Evolutionary conservation across 2,329 filamentous ascomycete genomes (phyloP), one percentile per base, ranked within the genome.

Genomic region (Periconia sp.): DNA sequence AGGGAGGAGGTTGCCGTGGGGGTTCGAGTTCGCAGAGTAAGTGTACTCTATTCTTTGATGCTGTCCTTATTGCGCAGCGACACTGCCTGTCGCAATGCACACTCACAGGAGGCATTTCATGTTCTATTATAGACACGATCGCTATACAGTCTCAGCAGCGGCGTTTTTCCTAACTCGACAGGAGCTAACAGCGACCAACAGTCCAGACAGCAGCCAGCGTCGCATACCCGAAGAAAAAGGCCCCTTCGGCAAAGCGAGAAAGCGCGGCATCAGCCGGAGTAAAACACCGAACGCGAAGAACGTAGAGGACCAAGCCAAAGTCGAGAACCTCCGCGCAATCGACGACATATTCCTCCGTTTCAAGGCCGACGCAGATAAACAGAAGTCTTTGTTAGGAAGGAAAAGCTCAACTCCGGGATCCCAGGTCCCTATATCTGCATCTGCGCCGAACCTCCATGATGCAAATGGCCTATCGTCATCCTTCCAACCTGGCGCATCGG

Each of bases 1-100:
- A 35, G 82, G 83, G 36, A 78, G 80, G 55, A 72, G 75, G 40
- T 62, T 86, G 36, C 83, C 83, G n/a, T 86, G 81, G 82, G 82
- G 74, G 12, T 82, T 82, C 63, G 78, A 84, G 51, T 82, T 78
- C 59, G 79, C 80, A 65, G 80, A 83, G 80, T 83, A 67, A 72
- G 79, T 73, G 9, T 36, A 21, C 23, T 28, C 13, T 28, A 30
- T 38, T 25, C 23, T 24, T 37, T 12, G 10, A 26, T 36, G 13
- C 23, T 36, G 17, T 31, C 40, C 19, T 22, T 36, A 16, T 21
- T 26, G 22, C 26, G 21, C 34, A 16, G 5, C 21, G 28, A 10
- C 15, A 6, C 8, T 12, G 33, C n/a, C 13, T 44, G 26, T 35
- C 29, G 13, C 21, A 33, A 8, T 11, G 16, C n/a, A 32, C 9